Base-by-base conservation (phyloP, 1,139 yeast species). In the Yamadazyma conglobata region DNA sequence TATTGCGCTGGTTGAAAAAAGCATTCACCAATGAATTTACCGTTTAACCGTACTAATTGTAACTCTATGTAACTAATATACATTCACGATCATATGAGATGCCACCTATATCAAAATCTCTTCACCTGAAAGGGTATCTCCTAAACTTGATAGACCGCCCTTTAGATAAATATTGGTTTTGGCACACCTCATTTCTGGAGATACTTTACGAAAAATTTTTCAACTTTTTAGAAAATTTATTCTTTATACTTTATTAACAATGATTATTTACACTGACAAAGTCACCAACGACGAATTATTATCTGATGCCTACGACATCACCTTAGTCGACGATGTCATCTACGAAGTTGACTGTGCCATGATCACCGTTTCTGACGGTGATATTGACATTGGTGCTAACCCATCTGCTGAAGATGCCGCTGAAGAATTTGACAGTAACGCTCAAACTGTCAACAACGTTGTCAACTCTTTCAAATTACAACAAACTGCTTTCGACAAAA, bases 381-480 rank as follows among this genome's bases (percentile, higher is more conserved):
- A 89, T 62, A 79, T 91, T 54, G 97, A 91, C 66, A 91, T 91
- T 66, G 98, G 98, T 73, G 98, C 95, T 58, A 91, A 93, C 82
- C 96, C 99, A 61, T 87, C 96, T 55, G 96, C 97, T 54, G 99
- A 91, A 72, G 97, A 73, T 47, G 95, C 71, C 55, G 95, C 77
- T 28, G 95, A 78, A 39, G 77, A 64, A 33, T 62, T 79, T 39
- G 98, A 89, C 54, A 95, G 84, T 37, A 86, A 81, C 66, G 72
- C 77, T 55, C 85, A 81, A 69, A 77, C 85, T 54, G 96, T 91
- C 64, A 91, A 89, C 95, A 91, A 91, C 77, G 85, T 91, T 63
- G 96, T 89, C 56, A 79, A 88, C 88, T 86, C 96, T 50, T 89
- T 91, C 93, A 86, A 96, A 77, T 84, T 93, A 63, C 95, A 87